Conservation (phyloP, 2,329 filamentous ascomycete genomes). For the Neodidymelliopsis sp. region DNA sequence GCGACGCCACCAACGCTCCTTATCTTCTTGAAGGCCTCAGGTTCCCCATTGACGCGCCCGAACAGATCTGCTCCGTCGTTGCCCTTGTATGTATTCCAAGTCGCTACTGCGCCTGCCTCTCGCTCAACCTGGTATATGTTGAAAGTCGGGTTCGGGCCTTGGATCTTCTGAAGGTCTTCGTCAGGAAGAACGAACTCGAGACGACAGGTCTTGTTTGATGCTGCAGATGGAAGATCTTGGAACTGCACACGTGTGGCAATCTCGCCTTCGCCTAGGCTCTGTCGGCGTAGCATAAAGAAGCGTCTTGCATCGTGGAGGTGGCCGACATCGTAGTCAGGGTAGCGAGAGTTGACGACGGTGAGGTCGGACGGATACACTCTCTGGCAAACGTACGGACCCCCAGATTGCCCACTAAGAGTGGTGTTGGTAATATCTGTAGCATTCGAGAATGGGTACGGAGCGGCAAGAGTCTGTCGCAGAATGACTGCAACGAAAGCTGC, state of each 20-base stretch:
- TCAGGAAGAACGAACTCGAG: slow-evolving; percentile 39
- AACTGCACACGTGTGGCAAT: slow-evolving; percentile 40
- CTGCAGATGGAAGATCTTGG: slow-evolving; percentile 7
- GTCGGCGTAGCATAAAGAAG: slow-evolving; percentile 43
- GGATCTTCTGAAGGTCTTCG: slow-evolving; percentile 17
- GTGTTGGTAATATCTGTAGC: slow-evolving; percentile 13
- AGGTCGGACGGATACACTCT: slow-evolving; percentile 32
- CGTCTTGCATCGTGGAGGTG: slow-evolving; percentile 27
- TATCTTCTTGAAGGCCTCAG: slow-evolving; percentile 21
- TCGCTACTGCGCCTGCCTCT: slow-evolving; percentile 21
- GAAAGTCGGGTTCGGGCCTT: slow-evolving; percentile 34
- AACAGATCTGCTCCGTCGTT: slow-evolving; percentile 20
- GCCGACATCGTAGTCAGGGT: slow-evolving; percentile 28
- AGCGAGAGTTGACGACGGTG: slow-evolving; percentile 37
- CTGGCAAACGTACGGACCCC: slow-evolving; percentile 25
- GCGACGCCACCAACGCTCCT: slow-evolving; percentile 27
- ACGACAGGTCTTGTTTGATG: slow-evolving; percentile 28
- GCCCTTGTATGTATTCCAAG: slow-evolving; percentile 33
- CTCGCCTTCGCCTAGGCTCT: slow-evolving; percentile 25
- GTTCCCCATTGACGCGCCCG: slow-evolving; percentile 34
- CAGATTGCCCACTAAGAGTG: slow-evolving; percentile 1
- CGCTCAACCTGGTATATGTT: slow-evolving; percentile 35
- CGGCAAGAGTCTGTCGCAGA: slow-evolving; percentile 9
- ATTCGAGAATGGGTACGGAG: slow-evolving; percentile 24
- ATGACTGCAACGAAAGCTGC: slow-evolving; percentile 13